Conservation (phyloP, 2,329 filamentous ascomycete genomes). For the Tolypocladium ophioglossoides region DNA sequence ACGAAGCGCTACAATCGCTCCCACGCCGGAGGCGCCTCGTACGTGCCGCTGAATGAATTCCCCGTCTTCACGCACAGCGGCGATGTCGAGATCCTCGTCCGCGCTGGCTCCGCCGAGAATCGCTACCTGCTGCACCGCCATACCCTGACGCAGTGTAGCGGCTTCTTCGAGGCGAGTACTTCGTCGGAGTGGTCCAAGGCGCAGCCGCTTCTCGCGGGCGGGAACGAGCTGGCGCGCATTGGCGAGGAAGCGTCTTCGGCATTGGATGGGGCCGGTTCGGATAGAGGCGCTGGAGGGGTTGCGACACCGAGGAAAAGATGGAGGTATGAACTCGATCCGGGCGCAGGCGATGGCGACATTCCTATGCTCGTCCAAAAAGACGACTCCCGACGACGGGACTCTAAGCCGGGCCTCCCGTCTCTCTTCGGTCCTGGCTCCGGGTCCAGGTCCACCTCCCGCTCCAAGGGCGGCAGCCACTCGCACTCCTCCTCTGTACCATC, state of each 20-base stretch:
- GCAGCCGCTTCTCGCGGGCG: conserved; percentile 15
- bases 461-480: conserved; percentile 30
- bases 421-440: conserved; percentile 30
- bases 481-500: conserved; percentile 35
- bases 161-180: conserved; percentile 84
- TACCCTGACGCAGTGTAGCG: conserved; percentile 80
- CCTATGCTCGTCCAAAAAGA: conserved; percentile 84
- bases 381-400: conserved; percentile 12
- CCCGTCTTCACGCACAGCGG: conserved; percentile 83
- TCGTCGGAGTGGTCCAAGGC: conserved; percentile 59
- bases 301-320: conserved; percentile 45
- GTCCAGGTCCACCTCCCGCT: conserved; percentile 30
- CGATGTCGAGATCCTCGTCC: conserved; percentile 83
- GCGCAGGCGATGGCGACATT: conserved; percentile 60
- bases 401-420: conserved; percentile 13
- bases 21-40: conserved; percentile 61
- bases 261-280: conserved; percentile 9
- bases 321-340: conserved; percentile 81
- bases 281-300: neutral
- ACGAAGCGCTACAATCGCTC: conserved; percentile 69
- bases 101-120: conserved; percentile 52
- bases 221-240: conserved; percentile 43
- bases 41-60: conserved; percentile 77
- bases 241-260: conserved; percentile 28
- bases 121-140: conserved; percentile 80